Evolutionary conservation across 306 rosid genomes (phyloP).

Genomic region (Dalbergia cultrata): DNA sequence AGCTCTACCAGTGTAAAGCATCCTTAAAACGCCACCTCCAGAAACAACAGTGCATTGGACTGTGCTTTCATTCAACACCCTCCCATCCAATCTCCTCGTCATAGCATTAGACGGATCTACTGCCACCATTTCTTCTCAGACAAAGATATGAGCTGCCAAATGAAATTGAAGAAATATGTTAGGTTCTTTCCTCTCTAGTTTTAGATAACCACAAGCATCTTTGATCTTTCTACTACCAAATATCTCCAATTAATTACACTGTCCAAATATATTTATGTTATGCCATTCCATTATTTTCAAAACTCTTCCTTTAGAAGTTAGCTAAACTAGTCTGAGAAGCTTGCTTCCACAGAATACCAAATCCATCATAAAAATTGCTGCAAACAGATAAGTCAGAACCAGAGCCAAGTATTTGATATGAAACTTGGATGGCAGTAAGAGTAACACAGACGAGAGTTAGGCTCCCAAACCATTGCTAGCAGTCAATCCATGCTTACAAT

Average conservation of each 20-base stretch:
- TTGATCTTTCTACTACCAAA: slow-evolving; percentile 5
- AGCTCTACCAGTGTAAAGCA: slow-evolving; percentile 41
- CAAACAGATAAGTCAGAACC: not conserved
- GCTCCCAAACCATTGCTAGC: slow-evolving; percentile 17
- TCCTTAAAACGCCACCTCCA: slow-evolving; percentile 37
- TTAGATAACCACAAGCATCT: slow-evolving; percentile 2
- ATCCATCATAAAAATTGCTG: slow-evolving; percentile 5
- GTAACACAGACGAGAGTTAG: not conserved
- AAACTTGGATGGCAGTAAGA: not conserved
- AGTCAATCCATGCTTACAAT: slow-evolving; percentile 1
- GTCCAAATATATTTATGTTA: not conserved
- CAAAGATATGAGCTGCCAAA: slow-evolving; percentile 79
- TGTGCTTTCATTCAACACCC: slow-evolving; percentile 30
- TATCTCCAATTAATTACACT: not conserved
- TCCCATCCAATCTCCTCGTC: slow-evolving; percentile 19
- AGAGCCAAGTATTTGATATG: slow-evolving; percentile 15
- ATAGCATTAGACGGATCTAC: slow-evolving; percentile 32
- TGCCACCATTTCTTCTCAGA: slow-evolving; percentile 81
- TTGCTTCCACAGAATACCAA: not conserved
- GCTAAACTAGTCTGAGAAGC: slow-evolving; percentile 31
- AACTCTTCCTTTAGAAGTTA: slow-evolving; percentile 4
- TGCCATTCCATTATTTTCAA: not conserved
- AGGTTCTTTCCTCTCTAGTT: slow-evolving; percentile 21
- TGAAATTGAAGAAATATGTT: slow-evolving; percentile 47
- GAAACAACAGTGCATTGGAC: slow-evolving; percentile 24